Base-by-base conservation (phyloP, 148 eudicot genomes). In the Fagopyrum homotropicum region DNA sequence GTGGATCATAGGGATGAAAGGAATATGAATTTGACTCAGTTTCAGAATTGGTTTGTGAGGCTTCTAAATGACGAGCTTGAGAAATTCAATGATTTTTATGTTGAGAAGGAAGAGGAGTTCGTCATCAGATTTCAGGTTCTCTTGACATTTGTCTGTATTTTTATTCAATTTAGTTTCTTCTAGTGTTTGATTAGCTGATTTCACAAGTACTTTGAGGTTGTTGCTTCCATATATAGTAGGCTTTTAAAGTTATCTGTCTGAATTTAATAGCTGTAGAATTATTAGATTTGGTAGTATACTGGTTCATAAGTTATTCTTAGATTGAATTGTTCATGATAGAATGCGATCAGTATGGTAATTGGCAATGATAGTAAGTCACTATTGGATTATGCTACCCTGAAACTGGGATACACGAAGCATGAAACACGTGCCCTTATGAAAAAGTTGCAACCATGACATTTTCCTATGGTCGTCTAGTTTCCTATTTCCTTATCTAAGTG, bases 61-160 rank as follows among this genome's bases (percentile, higher is more conserved):
- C 82, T 94, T 57, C 87, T 94, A n/a, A 84, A 78, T 78, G 89
- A 90, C 55, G 97, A 94, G 73, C 88, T 94, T 75, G 96, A 94
- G 9, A 94, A 94, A 84, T 90, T 94, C 78, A 91, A 94, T 85
- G 97, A 94, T 85, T 94, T 94, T 80, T 94, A 89, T 79, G 93
- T 94, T 72, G 98, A 91, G 68, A 91, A 91, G 79, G 98, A 94
- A 80, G 97, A 89, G 76, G 97, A 90, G 2, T 87, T 91, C 77
- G 82, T 94, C 76, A 91, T 94, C 75, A 90, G 95, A 50, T 88
- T 91, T 75, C 97, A 88, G 97, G 97, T 93, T 69, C 1, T 11
- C 2, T 40, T 12, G 35, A 4, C 55, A 26, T 48, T 73, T 6
- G 3, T 19, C 77, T 16, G 17, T 45, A 59, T 48, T 35, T 30